Conservation (phyloP, 1,284 basidiomycete species). For the Cutaneotrichosporon spelunceum region DNA sequence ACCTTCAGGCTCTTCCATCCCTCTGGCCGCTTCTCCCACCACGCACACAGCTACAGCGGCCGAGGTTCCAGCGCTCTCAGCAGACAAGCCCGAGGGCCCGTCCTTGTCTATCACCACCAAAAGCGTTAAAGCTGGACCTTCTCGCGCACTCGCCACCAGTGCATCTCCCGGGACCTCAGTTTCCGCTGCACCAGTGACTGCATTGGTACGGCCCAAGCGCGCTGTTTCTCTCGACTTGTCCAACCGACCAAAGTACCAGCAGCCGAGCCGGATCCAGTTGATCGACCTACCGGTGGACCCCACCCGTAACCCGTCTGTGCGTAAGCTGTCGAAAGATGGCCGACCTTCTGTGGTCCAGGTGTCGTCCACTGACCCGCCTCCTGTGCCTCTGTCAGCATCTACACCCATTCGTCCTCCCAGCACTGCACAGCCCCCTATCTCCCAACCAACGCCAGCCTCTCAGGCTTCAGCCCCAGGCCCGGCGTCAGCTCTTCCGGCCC, state of each 20-base stretch:
- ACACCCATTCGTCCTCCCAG: not conserved
- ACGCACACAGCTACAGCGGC: not conserved
- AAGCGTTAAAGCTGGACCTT: not conserved
- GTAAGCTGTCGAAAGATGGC: not conserved
- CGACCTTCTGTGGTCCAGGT: not conserved
- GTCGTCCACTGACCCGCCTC: not conserved
- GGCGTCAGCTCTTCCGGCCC: not conserved
- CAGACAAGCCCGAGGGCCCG: not conserved
- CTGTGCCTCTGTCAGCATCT: not conserved
- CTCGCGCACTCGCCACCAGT: not conserved
- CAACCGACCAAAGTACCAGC: constrained; percentile 27
- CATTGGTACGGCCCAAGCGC: not conserved
- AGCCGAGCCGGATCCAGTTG: constrained; percentile 25
- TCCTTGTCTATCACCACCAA: not conserved
- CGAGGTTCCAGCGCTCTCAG: not conserved
- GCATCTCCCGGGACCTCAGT: not conserved
- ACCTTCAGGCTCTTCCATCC: not conserved
- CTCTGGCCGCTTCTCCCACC: not conserved
- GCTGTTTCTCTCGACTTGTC: not conserved
- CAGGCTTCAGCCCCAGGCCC: not conserved
- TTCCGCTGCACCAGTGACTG: not conserved
- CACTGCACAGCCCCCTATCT: not conserved
- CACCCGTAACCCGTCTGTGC: not conserved
- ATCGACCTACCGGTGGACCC: constrained; percentile 22
- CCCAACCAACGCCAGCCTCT: not conserved